Evolutionary conservation across 2,329 filamentous ascomycete genomes (phyloP).

Genomic region (Talaromyces sp.): DNA sequence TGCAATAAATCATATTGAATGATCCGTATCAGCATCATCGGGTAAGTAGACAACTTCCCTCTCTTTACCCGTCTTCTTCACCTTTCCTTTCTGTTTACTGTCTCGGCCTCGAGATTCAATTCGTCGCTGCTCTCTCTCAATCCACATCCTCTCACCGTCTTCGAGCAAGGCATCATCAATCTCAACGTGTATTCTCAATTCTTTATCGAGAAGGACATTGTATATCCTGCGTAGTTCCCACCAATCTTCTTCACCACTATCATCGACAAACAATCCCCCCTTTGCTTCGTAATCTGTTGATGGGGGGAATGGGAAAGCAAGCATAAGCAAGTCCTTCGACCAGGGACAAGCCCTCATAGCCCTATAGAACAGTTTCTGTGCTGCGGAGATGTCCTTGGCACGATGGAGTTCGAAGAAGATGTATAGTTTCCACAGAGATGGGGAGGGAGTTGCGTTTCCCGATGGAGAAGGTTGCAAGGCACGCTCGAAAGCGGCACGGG

Average conservation of each 20-base stretch:
- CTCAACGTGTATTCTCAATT: conserved; percentile 57
- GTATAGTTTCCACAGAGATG: conserved; percentile 53
- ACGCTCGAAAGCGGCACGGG: conserved; percentile 55
- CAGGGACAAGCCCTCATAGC: conserved; percentile 60
- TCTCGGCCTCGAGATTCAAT: background rate
- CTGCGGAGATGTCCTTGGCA: conserved; percentile 40
- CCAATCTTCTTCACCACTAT: conserved; percentile 30
- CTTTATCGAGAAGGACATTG: conserved; percentile 59
- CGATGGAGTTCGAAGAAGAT: conserved; percentile 48
- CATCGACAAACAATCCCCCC: conserved; percentile 10
- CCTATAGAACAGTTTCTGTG: conserved; percentile 54
- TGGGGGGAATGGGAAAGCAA: conserved; percentile 50
- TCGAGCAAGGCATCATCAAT: conserved; percentile 44
- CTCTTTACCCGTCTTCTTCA: background rate
- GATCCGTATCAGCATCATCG: conserved; percentile 26
- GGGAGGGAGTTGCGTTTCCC: conserved; percentile 24
- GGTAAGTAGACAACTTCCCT: conserved; percentile 28
- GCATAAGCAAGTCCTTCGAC: conserved; percentile 59
- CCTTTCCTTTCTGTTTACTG: background rate
- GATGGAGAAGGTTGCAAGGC: conserved; percentile 40
- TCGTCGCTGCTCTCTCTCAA: background rate
- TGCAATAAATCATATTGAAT: background rate
- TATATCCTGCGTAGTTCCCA: conserved; percentile 54
- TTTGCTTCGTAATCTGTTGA: conserved; percentile 15
- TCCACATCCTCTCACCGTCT: conserved; percentile 27